Conservation (phyloP, 371 early-diverging fungal genomes). For the Rhizomucor pusillus region DNA sequence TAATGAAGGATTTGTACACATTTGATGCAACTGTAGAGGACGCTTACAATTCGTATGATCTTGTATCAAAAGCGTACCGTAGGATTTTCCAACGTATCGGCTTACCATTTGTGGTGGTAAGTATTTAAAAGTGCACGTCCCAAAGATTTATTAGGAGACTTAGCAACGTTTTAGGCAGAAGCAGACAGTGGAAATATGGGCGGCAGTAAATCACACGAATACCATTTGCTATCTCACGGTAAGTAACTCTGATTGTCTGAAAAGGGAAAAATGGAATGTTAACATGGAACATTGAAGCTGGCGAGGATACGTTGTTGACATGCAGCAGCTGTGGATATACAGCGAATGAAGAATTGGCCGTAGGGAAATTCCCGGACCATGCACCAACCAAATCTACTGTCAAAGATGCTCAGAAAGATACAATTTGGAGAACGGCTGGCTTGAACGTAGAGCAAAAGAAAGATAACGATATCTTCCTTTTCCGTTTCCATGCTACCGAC, state of each 20-base stretch:
- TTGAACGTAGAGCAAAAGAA: neutral
- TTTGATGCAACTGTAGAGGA: conserved; percentile 73
- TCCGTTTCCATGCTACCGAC: conserved; percentile 5
- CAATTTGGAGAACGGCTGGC: conserved; percentile 2
- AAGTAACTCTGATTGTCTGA: conserved; percentile 1
- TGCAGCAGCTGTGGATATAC: conserved; percentile 75
- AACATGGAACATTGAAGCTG: conserved; percentile 36
- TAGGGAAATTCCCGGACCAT: conserved; percentile 20
- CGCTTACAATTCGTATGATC: conserved; percentile 73
- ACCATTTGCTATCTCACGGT: conserved; percentile 74
- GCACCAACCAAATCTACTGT: neutral
- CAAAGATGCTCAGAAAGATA: neutral
- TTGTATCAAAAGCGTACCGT: conserved; percentile 71
- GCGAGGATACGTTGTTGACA: conserved; percentile 79
- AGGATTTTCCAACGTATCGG: conserved; percentile 73
- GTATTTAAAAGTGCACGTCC: conserved; percentile 14
- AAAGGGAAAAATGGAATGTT: neutral
- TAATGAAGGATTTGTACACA: conserved; percentile 95
- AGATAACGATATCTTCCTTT: neutral
- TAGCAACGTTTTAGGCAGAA: conserved; percentile 53
- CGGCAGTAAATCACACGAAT: conserved; percentile 86
- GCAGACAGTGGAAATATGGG: conserved; percentile 94
- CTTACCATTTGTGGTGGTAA: conserved; percentile 72
- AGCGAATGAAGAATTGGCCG: conserved; percentile 78
- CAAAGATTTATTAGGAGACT: neutral